Percentiles rank a stretch among this genome's conserved stretches.
phyloP scores from a whole-genome alignment of 805 yeast genomes.

The Wickerhamomyces rabaulensis region DNA sequence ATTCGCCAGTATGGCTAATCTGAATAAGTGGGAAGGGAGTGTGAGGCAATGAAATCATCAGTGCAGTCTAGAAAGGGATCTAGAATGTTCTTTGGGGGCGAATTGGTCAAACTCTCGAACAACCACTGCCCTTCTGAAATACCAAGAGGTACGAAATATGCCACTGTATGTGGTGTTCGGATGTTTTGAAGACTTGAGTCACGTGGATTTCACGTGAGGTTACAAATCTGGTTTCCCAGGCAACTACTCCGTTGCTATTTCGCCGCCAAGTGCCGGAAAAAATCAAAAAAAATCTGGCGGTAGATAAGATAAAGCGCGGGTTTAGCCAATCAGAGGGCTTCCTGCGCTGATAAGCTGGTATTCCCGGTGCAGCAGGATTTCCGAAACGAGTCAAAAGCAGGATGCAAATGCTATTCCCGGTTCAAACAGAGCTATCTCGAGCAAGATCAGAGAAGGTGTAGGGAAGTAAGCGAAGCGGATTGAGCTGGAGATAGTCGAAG shows the following conservation, averaged over 20 bases:
- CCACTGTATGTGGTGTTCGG: no score
- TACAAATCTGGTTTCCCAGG: neutral
- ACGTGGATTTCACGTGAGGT: neutral
- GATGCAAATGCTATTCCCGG: neutral
- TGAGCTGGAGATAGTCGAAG: neutral
- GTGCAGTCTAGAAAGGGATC: no score
- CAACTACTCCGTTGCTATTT: neutral
- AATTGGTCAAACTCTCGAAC: no score
- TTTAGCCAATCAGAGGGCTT: neutral
- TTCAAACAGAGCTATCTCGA: neutral
- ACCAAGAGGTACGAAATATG: no score
- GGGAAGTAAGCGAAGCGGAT: no score
- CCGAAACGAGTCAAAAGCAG: neutral
- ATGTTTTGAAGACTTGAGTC: no score
- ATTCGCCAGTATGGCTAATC: neutral
- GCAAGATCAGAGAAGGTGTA: no score
- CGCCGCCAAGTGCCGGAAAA: neutral
- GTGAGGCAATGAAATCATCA: constrained; percentile 1
- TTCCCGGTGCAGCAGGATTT: neutral
- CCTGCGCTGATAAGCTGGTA: neutral
- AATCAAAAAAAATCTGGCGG: neutral
- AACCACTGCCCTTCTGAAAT: no score
- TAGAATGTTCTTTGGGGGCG: no score
- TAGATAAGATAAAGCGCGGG: neutral
- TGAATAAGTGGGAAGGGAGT: constrained; percentile 1